phyloP scores from a whole-genome alignment of 1,139 yeast genomes.

The Spathaspora jeffriesii region DNA sequence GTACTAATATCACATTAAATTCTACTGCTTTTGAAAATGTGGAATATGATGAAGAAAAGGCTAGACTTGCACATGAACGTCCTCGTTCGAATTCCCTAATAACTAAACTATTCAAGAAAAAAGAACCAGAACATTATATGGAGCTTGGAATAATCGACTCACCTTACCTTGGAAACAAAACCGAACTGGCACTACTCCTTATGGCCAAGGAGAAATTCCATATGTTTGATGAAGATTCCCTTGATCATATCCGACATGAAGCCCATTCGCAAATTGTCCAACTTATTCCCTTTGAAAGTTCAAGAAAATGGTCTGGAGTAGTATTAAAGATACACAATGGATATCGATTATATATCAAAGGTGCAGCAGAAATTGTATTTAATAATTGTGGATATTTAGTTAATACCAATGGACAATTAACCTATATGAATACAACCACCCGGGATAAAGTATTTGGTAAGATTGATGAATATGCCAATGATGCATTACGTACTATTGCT shows the following conservation, averaged over 20 bases:
- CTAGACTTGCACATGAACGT: conserved; percentile 24
- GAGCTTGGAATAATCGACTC: conserved; percentile 38
- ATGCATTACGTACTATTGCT: conserved; percentile 84
- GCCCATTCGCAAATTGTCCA: conserved; percentile 53
- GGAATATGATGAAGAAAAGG: conserved; percentile 39
- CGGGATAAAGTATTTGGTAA: conserved; percentile 40
- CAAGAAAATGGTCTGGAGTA: conserved; percentile 91
- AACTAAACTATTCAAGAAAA: conserved; percentile 16
- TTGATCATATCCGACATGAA: conserved; percentile 41
- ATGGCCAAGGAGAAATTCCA: conserved; percentile 63
- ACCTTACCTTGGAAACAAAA: conserved; percentile 86
- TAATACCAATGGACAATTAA: conserved; percentile 16
- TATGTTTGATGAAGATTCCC: conserved; percentile 35
- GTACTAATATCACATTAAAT: conserved; percentile 70
- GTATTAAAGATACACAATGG: conserved; percentile 53
- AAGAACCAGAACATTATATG: conserved; percentile 9
- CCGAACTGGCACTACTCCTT: conserved; percentile 85
- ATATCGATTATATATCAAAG: conserved; percentile 75
- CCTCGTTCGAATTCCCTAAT: conserved; percentile 30
- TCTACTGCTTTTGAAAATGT: conserved; percentile 87
- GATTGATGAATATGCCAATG: conserved; percentile 68
- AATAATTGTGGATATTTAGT: conserved; percentile 52
- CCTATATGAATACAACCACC: conserved; percentile 25
- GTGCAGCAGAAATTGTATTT: conserved; percentile 91
- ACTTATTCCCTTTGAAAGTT: conserved; percentile 87